Base-by-base conservation (phyloP, 2,329 filamentous ascomycete species). In the Trichoderma sp. region DNA sequence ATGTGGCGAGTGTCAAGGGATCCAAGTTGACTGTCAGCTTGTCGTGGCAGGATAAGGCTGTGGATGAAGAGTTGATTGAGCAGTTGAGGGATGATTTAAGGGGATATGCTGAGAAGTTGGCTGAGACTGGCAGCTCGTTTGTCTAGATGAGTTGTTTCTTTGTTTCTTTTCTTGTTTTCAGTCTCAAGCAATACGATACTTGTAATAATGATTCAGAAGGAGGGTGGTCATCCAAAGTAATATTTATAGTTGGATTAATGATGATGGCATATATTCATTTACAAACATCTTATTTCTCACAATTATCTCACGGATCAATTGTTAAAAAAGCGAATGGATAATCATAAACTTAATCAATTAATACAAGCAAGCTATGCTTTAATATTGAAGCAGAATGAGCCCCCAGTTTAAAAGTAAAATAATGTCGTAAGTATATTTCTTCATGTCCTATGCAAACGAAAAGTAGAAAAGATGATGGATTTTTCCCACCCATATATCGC, bases 1-100 rank as follows among this genome's bases (percentile, higher is more conserved):
- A 82, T 68, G 80, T 84, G 2, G 81, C 80, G 7, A 85, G 83
- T n/a, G 80, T 85, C 2, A 75, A 74, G 0, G 80, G 77, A 0
- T 81, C 80, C 0, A 74, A 75, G 0, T 70, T 88, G 56, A 79
- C 76, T 1, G 70, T 85, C n/a, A 78, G 78, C 0, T 55, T 86
- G 11, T 82, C 79, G 5, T 87, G 84, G 83, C 83, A 85, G 74
- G 79, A 84, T 16, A 79, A 77, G 0, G 76, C 82, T 6, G 74
- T 87, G 1, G 77, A 81, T 1, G 75, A 77, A 0, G 73, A 74
- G 26, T 7, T 85, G 14, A 75, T 82, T 59, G 75, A 81, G 0
- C 75, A 71, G 0, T 39, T 87, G 24, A 75, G 73, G 1, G 69
- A 69, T 0, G 83, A 83, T 71, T 59, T 88, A 14, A 71, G 30